Evolutionary conservation across 2,329 filamentous ascomycete species (phyloP).

Genomic region (Aspergillus neoniger): DNA sequence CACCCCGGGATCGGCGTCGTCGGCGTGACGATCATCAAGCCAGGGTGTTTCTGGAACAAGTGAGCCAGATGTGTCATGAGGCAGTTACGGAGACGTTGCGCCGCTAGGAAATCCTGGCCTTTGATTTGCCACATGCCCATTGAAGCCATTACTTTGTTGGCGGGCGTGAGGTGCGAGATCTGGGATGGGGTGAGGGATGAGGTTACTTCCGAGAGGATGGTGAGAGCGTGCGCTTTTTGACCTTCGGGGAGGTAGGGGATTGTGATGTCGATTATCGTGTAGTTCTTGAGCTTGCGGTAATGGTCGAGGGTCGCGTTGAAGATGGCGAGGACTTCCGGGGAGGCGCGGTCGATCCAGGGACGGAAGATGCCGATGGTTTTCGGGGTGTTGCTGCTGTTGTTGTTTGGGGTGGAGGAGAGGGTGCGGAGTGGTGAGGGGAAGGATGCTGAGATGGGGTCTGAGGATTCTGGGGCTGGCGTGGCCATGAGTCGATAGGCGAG

Average conservation of each 20-base stretch:
- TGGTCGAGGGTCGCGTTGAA: constrained; percentile 65
- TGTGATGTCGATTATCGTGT: constrained; percentile 50
- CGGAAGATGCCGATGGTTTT: constrained; percentile 68
- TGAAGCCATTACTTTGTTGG: constrained; percentile 70
- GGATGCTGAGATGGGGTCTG: constrained; percentile 59
- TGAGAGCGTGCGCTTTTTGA: constrained; percentile 74
- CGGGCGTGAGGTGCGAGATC: constrained; percentile 60
- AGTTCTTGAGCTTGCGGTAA: constrained; percentile 42
- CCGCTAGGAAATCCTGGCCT: constrained; percentile 69
- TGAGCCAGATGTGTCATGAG: constrained; percentile 77
- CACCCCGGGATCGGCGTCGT: constrained; percentile 76
- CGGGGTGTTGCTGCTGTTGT: constrained; percentile 17
- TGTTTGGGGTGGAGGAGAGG: constrained; percentile 46
- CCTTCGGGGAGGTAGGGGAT: constrained; percentile 65
- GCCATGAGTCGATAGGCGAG: constrained; percentile 81
- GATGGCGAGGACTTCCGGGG: constrained; percentile 61
- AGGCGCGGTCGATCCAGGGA: constrained; percentile 70
- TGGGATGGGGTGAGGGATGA: constrained; percentile 53
- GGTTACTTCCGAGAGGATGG: constrained; percentile 73
- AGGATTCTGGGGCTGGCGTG: constrained; percentile 61
- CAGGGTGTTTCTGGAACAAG: constrained; percentile 70
- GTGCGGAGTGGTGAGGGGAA: constrained; percentile 57
- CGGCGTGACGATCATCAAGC: constrained; percentile 76
- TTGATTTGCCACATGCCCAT: constrained; percentile 64
- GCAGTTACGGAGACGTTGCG: constrained; percentile 71